These are phyloP conservation scores for Colletotrichum orbiculare DNA, from an alignment of 2,329 filamentous ascomycete species.

Conservation along the genomic window DNA sequence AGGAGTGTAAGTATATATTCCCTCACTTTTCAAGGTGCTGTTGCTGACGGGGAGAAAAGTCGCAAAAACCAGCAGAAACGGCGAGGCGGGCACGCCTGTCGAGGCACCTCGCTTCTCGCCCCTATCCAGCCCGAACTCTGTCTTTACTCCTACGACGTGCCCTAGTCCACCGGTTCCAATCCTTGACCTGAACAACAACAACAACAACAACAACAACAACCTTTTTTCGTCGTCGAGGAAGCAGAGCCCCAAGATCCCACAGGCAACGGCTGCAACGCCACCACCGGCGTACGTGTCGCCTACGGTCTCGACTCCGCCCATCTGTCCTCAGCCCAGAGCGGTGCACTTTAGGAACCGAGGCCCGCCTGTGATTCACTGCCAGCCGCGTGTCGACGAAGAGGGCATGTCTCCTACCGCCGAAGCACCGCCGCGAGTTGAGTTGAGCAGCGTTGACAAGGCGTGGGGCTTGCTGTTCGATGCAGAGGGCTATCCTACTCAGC, in stretches of 20 bases:
- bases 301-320: conserved; percentile 14
- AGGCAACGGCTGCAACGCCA: background rate
- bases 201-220: conserved; percentile 2
- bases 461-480: conserved; percentile 82
- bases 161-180: conserved; percentile 19
- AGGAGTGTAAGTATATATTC: conserved; percentile 32
- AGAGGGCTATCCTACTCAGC: conserved; percentile 72
- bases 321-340: conserved; percentile 8
- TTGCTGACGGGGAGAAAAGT: conserved; percentile 28
- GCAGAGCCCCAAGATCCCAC: conserved; percentile 6
- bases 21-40: no score
- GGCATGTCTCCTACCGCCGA: conserved; percentile 1
- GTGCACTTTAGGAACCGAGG: conserved; percentile 30
- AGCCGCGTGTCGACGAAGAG: conserved; percentile 13
- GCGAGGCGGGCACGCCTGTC: conserved; percentile 10
- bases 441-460: conserved; percentile 73
- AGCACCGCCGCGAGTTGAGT: conserved; percentile 45
- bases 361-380: conserved; percentile 28
- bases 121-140: conserved; percentile 15
- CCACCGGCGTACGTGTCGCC: background rate
- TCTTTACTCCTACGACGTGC: conserved; percentile 11
- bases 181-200: background rate
- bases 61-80: conserved; percentile 19
- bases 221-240: conserved; percentile 12
- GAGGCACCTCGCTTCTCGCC: conserved; percentile 4